Conservation (phyloP, 2,329 filamentous ascomycete genomes). For the Ophiostoma sp. region DNA sequence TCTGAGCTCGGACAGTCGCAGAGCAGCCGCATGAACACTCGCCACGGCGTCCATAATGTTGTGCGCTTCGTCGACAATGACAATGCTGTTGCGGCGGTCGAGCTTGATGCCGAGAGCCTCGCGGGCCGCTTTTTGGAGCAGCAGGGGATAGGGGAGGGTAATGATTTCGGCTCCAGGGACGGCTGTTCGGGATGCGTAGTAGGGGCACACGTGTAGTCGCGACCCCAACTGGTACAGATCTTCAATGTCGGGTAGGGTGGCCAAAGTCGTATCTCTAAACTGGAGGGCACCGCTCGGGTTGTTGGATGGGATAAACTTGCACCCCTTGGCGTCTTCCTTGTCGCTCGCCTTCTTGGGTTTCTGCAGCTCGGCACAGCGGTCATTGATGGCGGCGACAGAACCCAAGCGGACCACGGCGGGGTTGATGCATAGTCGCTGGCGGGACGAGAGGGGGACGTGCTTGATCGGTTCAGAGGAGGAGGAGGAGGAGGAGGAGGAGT, state of each 20-base stretch:
- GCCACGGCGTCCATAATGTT: slow-evolving; percentile 96
- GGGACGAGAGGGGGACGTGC: slow-evolving; percentile 78
- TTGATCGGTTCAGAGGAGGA: slow-evolving; percentile 63
- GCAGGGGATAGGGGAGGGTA: slow-evolving; percentile 85
- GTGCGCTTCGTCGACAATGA: slow-evolving; percentile 97
- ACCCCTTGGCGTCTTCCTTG: slow-evolving; percentile 51
- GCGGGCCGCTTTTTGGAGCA: slow-evolving; percentile 82
- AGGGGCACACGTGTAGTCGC: slow-evolving; percentile 81
- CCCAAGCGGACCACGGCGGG: slow-evolving; percentile 71
- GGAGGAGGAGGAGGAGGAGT: not conserved
- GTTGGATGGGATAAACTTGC: slow-evolving; percentile 75
- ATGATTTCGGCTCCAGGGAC: slow-evolving; percentile 86
- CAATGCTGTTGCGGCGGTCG: slow-evolving; percentile 68
- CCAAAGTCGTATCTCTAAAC: slow-evolving; percentile 82
- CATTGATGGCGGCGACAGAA: slow-evolving; percentile 81
- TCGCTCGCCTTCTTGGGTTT: slow-evolving; percentile 66
- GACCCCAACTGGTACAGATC: slow-evolving; percentile 79
- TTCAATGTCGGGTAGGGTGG: slow-evolving; percentile 89
- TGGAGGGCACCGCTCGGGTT: slow-evolving; percentile 69
- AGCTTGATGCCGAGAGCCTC: slow-evolving; percentile 85
- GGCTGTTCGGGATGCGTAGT: slow-evolving; percentile 88
- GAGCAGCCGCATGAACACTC: slow-evolving; percentile 77
- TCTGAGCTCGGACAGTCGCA: slow-evolving; percentile 71
- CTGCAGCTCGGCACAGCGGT: slow-evolving; percentile 87
- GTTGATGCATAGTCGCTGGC: slow-evolving; percentile 90